A percentile compares a stretch with the other conserved stretches of the same genome.
These are phyloP conservation scores for Lentinus polychrous DNA, from an alignment of 1,284 basidiomycete genomes.

Conservation along the genomic window DNA sequence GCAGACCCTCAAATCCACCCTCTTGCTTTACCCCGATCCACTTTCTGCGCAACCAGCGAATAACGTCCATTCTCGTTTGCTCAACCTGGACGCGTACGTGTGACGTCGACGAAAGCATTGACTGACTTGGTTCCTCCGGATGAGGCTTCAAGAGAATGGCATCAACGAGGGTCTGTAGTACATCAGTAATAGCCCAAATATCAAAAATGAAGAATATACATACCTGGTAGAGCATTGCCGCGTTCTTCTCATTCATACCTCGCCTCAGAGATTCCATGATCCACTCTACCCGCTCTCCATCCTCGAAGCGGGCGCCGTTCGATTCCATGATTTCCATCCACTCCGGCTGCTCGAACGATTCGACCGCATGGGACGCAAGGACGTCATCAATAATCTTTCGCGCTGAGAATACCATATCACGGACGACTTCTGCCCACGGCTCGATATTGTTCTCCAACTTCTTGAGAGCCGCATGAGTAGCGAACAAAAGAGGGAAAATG, in stretches of 20 bases:
- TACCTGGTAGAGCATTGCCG: constrained; percentile 70
- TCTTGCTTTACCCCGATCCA: constrained; percentile 77
- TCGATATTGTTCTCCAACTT: constrained; percentile 50
- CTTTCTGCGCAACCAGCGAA: constrained; percentile 58
- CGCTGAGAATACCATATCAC: constrained; percentile 56
- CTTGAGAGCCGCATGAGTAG: constrained; percentile 56
- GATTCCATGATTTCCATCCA: constrained; percentile 68
- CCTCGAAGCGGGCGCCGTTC: constrained; percentile 67
- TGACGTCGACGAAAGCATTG: constrained; percentile 60
- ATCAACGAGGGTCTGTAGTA: constrained; percentile 61
- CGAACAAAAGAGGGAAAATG: constrained; percentile 60
- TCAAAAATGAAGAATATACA: constrained; percentile 16
- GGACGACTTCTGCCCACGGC: constrained; percentile 59
- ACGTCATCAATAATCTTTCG: constrained; percentile 56
- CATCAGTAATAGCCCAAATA: constrained; percentile 1
- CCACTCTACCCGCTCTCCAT: constrained; percentile 65
- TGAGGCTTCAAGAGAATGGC: constrained; percentile 67
- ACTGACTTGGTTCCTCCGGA: constrained; percentile 47
- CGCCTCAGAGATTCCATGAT: constrained; percentile 59
- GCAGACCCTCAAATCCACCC: constrained; percentile 75
- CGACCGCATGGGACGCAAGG: constrained; percentile 50
- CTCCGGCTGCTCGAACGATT: constrained; percentile 60
- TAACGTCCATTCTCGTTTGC: constrained; percentile 58
- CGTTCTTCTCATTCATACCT: constrained; percentile 53
- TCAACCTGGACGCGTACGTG: constrained; percentile 66